Evolutionary conservation across 352 stramenopile genomes (phyloP), one percentile per base, ranked within the genome.

Genomic region (Phytophthora syringae): DNA sequence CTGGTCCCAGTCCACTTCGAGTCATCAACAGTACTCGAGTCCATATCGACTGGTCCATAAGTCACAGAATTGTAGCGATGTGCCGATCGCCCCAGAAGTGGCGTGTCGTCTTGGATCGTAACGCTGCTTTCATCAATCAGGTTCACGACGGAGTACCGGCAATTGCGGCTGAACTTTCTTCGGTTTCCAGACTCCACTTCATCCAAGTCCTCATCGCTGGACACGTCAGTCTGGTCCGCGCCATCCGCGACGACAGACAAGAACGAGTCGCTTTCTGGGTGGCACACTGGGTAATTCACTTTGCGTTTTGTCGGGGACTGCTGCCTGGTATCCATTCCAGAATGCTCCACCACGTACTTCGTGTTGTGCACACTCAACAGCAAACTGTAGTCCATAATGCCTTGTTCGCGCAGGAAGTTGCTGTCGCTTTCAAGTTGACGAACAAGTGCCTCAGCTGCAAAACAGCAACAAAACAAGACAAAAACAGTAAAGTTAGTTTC

Each of bases 301-400:
- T 89, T 89, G 13, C 86, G 79, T 51, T 90, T 92, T 7, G 82
- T 91, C 10, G 77, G 84, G 3, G 77, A 84, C n/a, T 65, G 74
- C 25, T 68, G 72, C 20, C 80, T 72, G 10, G 21, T 75, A 18
- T 70, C 64, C 15, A 84, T 61, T 11, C 57, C 71, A 21, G 77
- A 65, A 59, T 92, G 80, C 40, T 95, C 85, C 22, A 95, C 84
- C 27, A 91, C 78, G 48, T 93, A 96, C 60, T 92, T 93, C 25
- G 84, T 91, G 60, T 82, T 93, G 73, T 93, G 85, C 3, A 97
- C 78, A 69, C 89, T 93, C 11, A 97, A 52, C 20, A 97, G 59
- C 24, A 97, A 60, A 21, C 82, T 94, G 70, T 97, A 97, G 73
- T 97, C 90, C 74, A 95, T 97, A 63, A 97, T 92, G 16, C 89